A percentile compares a stretch with the other conserved stretches of the same genome.
Conservation (phyloP, 176 grass and related monocot species). For the Pharus latifolius region DNA sequence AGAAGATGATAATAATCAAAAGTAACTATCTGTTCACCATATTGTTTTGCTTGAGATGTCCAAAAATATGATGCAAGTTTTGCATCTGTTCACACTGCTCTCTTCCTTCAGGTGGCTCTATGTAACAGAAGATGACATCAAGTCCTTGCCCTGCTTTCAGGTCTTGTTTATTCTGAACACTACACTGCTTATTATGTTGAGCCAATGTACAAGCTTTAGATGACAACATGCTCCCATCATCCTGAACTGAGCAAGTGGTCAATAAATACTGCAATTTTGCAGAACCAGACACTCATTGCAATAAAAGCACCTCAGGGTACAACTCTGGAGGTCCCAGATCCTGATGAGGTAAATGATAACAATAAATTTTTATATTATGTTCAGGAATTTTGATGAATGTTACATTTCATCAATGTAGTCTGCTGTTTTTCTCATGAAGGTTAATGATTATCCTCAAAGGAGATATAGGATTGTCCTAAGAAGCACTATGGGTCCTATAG, state of each 20-base stretch:
- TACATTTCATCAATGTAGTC: not conserved
- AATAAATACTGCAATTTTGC: not conserved
- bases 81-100: not conserved
- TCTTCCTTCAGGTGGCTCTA: constrained; percentile 60
- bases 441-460: constrained; percentile 64
- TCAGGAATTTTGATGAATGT: not conserved
- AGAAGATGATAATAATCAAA: constrained; percentile 80
- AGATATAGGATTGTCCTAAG: constrained; percentile 93
- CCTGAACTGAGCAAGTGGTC: constrained; percentile 1
- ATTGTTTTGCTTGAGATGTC: not conserved
- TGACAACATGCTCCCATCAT: no score
- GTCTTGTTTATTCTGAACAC: constrained; percentile 25
- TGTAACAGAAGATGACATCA: constrained; percentile 83
- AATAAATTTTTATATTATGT: not conserved
- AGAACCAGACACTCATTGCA: constrained; percentile 86
- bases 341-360: constrained; percentile 51
- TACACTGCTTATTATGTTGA: not conserved
- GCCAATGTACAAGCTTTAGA: no score
- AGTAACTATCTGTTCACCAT: constrained; percentile 17
- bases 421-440: constrained; percentile 23
- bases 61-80: not conserved
- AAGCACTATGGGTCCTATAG: constrained; percentile 81
- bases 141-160: constrained; percentile 78
- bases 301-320: constrained; percentile 94
- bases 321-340: constrained; percentile 93